phyloP scores from a whole-genome alignment of 768 basidiomycete species.

The Erythrobasidium yunnanense region DNA sequence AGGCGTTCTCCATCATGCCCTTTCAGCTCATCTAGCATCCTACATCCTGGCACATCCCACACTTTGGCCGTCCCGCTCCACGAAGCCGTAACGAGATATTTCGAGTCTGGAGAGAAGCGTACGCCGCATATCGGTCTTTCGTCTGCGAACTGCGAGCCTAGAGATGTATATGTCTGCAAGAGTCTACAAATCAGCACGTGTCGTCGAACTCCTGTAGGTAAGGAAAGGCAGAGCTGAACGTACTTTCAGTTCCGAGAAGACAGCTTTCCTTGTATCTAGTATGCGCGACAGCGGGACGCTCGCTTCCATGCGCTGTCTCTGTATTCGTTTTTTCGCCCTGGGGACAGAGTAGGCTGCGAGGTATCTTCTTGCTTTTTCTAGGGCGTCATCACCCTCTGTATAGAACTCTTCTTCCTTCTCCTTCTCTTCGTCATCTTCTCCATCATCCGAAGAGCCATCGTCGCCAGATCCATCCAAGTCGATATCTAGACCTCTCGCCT shows the following conservation, averaged over 20 bases:
- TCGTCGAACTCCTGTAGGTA: neutral
- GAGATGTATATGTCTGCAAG: slow-evolving; percentile 62
- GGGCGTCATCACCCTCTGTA: slow-evolving; percentile 73
- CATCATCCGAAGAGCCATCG: neutral
- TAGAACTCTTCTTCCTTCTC: slow-evolving; percentile 86
- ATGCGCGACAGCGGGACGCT: slow-evolving; percentile 74
- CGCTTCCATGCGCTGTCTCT: slow-evolving; percentile 82
- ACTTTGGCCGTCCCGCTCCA: slow-evolving; percentile 93
- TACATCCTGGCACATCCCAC: slow-evolving; percentile 90
- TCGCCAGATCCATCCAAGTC: neutral
- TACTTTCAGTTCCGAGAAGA: slow-evolving; percentile 82
- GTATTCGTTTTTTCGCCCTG: slow-evolving; percentile 92
- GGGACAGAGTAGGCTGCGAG: slow-evolving; percentile 79
- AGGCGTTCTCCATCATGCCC: slow-evolving; percentile 82
- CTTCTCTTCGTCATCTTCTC: slow-evolving; percentile 26
- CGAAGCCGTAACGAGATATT: slow-evolving; percentile 78
- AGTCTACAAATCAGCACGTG: neutral
- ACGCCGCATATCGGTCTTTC: slow-evolving; percentile 88
- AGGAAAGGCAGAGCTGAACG: slow-evolving; percentile 30
- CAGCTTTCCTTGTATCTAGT: slow-evolving; percentile 81
- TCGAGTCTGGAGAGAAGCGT: slow-evolving; percentile 83
- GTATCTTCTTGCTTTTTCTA: slow-evolving; percentile 69
- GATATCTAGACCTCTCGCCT: slow-evolving; percentile 11
- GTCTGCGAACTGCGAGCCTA: slow-evolving; percentile 96
- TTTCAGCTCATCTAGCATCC: slow-evolving; percentile 60